Evolutionary conservation across 2,329 filamentous ascomycete species (phyloP), one percentile per base, ranked within the genome.

Genomic region (Neofusicoccum sp.): DNA sequence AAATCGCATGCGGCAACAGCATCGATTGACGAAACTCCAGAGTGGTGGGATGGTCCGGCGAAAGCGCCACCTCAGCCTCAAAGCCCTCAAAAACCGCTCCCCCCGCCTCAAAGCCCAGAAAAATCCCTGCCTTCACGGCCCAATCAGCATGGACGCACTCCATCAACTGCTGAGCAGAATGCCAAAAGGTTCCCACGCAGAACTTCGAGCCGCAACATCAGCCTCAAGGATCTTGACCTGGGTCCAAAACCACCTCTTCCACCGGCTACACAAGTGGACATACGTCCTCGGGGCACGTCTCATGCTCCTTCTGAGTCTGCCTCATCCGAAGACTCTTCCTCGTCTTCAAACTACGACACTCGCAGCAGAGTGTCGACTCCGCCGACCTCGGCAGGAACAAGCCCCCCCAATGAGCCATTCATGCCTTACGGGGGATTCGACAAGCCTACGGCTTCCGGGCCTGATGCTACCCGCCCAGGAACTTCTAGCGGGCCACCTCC

Each of bases 271-370:
- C 49, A 40, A 8, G 26, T 56, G n/a, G 62, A 48, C 67, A 38
- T 56, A 33, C 72, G 31, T 56, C 67, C 20, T 67, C 71, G 4
- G 33, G 63, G 36, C 58, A 68, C 33, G 4, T 63, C 74, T 2
- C 72, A 76, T 57, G 74, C 73, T 16, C 73, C 74, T 34, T 75
- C 72, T 6, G 61, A 76, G 60, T 77, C 75, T 6, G 74, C 72
- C 4, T 67, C 71, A n/a, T 77, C 75, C 2, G 72, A 75, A 53
- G 73, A 72, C 53, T 76, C 75, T 1, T 70, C 69, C 14, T 67
- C 69, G 5, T 73, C 70, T 60, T 71, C 70, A 38, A 69, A 70
- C 28, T 68, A 69, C 48, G 59, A 61, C 28, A 31, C 30, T 5
- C 65, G 70, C 47, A 76, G 73, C 62, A 75, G 72, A 30, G 68